Evolutionary conservation across 1,284 basidiomycete genomes (phyloP), one percentile per base, ranked within the genome.

Genomic region (Abortiporus biennis): DNA sequence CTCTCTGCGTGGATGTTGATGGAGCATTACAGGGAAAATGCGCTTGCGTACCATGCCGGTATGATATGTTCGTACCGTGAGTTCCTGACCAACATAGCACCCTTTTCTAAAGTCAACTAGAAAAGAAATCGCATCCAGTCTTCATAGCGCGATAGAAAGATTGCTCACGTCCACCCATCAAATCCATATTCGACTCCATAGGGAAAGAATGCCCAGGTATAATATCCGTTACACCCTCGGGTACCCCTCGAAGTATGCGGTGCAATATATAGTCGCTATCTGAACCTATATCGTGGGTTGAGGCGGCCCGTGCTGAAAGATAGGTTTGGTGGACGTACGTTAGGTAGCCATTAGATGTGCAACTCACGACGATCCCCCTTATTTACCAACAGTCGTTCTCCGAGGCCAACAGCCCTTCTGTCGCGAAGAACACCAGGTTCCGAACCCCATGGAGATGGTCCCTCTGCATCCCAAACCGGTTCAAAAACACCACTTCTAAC

Each of bases 1-100:
- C n/a, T n/a, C n/a, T n/a, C n/a, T n/a, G n/a, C n/a, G n/a, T n/a
- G n/a, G n/a, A n/a, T n/a, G n/a, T n/a, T n/a, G n/a, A n/a, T 71
- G 63, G 24, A 89, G 62, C 4, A 71, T 57, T 1, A 97, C 76
- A 2, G 94, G 93, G 6, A 95, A 66, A 36, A 95, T 85, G 15
- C 96, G 82, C 64, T 99, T 99, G 44, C 96, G 75, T 20, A 97
- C 72, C 12, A 89, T 78, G 5, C 96, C 96, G 1, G 89, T 97
- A 59, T 97, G 92, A 61, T 96, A 95, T 17, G 95, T 98, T 22
- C 96, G 78, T 2, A 97, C 94, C 0, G 95, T 98, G 31, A 99
- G 69, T 57, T 99, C 96, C 68, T 99, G 96, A 2, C 96, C 96
- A 1, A 99, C 83, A 58, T 98, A 99, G 62, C 96, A 99, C 4